Evolutionary conservation across 768 basidiomycete genomes (phyloP).

Genomic region (Termitomyces sp.): DNA sequence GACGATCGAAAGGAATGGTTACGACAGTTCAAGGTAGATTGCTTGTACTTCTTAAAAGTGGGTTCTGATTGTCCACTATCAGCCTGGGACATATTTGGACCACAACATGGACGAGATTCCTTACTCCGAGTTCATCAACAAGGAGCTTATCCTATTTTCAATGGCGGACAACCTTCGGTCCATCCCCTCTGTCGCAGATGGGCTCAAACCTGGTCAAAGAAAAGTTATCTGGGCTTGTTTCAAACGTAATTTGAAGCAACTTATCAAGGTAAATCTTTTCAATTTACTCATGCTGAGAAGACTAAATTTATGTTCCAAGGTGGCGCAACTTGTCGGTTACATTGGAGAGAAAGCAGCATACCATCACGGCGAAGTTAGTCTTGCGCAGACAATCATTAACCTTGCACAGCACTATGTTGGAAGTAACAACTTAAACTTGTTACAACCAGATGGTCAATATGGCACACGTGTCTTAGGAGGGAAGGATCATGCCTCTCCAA

Average conservation of each 20-base stretch:
- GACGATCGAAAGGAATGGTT: conserved; percentile 99
- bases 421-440: conserved; percentile 88
- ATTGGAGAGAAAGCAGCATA: conserved; percentile 92
- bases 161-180: conserved; percentile 99
- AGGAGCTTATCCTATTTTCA: conserved; percentile 95
- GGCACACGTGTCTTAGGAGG: conserved; percentile 92
- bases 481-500: conserved; percentile 92
- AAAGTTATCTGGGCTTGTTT: conserved; percentile 97
- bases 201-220: conserved; percentile 94
- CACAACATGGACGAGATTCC: conserved; percentile 84
- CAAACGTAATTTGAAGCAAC: conserved; percentile 86
- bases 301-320: conserved; percentile 34
- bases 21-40: conserved; percentile 75
- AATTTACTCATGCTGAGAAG: not conserved
- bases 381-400: conserved; percentile 87
- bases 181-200: conserved; percentile 90
- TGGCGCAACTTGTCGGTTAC: conserved; percentile 94
- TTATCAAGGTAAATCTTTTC: conserved; percentile 65
- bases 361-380: conserved; percentile 91
- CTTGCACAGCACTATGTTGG: conserved; percentile 94
- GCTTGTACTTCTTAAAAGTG: not conserved
- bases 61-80: conserved; percentile 3
- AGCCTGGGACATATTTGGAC: conserved; percentile 94
- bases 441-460: conserved; percentile 89
- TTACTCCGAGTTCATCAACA: conserved; percentile 95